Conservation (phyloP, 2,329 filamentous ascomycete genomes). For the Botrytis sinoallii region DNA sequence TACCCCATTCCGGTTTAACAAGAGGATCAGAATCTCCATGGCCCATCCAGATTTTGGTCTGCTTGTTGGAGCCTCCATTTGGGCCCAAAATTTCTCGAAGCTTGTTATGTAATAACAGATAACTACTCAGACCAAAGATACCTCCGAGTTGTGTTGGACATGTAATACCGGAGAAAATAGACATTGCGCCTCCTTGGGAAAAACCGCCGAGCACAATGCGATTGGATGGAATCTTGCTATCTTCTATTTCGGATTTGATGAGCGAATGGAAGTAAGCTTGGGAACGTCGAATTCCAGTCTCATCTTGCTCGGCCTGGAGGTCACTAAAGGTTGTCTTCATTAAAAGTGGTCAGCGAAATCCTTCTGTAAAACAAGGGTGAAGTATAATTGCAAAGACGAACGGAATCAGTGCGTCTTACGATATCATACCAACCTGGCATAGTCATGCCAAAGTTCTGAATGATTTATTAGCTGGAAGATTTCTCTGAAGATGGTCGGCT, state of each 20-base stretch:
- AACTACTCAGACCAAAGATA: conserved; percentile 81
- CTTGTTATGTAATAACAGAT: conserved; percentile 68
- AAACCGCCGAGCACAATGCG: conserved; percentile 86
- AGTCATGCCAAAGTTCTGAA: conserved; percentile 66
- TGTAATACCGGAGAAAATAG: conserved; percentile 76
- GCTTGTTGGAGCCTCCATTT: conserved; percentile 58
- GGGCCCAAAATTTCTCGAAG: conserved; percentile 55
- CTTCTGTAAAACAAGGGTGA: background rate
- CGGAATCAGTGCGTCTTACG: conserved; percentile 44
- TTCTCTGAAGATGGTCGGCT: background rate
- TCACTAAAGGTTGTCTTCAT: conserved; percentile 44
- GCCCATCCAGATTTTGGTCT: conserved; percentile 83
- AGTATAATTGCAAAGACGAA: conserved; percentile 26
- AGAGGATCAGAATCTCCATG: conserved; percentile 79
- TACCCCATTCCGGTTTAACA: conserved; percentile 67
- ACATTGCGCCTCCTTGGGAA: conserved; percentile 84
- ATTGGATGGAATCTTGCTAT: conserved; percentile 73
- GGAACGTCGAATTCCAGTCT: conserved; percentile 69
- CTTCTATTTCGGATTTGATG: conserved; percentile 71
- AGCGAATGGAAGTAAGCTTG: conserved; percentile 74
- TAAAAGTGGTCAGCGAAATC: background rate
- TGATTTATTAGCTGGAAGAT: conserved; percentile 15
- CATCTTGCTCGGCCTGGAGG: conserved; percentile 56
- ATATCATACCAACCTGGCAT: conserved; percentile 93
- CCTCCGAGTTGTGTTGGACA: conserved; percentile 72